Evolutionary conservation across 2,329 filamentous ascomycete species (phyloP), one percentile per base, ranked within the genome.

Genomic region (Aspergillus amoenus): DNA sequence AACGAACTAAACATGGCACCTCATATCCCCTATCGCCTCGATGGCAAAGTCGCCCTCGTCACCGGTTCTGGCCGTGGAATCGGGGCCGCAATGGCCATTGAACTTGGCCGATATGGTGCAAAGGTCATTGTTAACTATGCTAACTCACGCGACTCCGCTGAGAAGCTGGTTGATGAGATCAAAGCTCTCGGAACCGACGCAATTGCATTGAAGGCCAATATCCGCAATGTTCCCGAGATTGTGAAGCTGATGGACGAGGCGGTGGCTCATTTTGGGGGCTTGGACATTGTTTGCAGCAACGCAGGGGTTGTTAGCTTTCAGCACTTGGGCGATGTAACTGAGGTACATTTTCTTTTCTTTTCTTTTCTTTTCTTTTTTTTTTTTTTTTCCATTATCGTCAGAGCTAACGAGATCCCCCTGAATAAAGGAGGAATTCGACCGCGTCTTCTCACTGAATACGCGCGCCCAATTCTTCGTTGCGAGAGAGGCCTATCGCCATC

Each of bases 401-500:
- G 15, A n/a, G 2, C 7, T 32, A 40, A 22, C 13, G 18, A 32
- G 13, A n/a, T 1, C 12, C 12, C 12, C 4, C 2, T n/a, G 12
- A 7, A n/a, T 37, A n/a, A 27, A 49, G 12, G 65, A 67, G 3
- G 70, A 71, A 32, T 73, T 72, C 58, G 67, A 86, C 73, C 79
- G 79, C 40, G 83, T 86, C 56, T 84, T 86, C 71, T 78, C 76
- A 69, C 80, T 86, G 70, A 86, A 86, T 78, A 85, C 83, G 37
- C 81, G 84, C 45, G 84, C 82, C 40, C 84, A 86, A 68, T 86
- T 86, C 76, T 86, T 86, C 72, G 84, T 86, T 57, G 83, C 82
- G 55, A 75, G 84, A 80, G 74, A 85, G 76, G 89, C 84, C 6
- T 88, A 88, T 74, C 87, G 87, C 76, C 79, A 90, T 76, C 82